A percentile compares a stretch with the other conserved stretches of the same genome.
Evolutionary conservation across 306 rosid genomes (phyloP).

Genomic region (Prunus kanzakura): DNA sequence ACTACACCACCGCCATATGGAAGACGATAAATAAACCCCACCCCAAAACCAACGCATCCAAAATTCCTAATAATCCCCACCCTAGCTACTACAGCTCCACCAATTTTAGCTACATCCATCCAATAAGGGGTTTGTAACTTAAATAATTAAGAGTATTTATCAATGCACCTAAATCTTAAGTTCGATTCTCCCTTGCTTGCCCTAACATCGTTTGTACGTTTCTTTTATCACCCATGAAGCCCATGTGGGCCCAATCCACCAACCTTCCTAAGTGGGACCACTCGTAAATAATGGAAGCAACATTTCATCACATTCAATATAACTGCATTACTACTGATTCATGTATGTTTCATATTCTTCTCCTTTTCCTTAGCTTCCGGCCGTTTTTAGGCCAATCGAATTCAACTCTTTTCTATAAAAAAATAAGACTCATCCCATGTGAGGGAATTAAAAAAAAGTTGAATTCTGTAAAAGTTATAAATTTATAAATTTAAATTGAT

Average conservation of each 20-base stretch:
- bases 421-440: neutral
- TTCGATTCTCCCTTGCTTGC: too few species aligned
- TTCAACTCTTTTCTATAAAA: neutral
- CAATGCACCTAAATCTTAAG: too few species aligned
- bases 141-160: too few species aligned
- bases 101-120: too few species aligned
- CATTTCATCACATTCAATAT: neutral
- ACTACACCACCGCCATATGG: slow-evolving; percentile 18
- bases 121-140: rapidly evolving
- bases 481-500: neutral
- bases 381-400: neutral
- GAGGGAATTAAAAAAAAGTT: neutral
- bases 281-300: neutral
- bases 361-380: neutral
- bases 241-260: neutral
- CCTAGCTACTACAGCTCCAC: neutral
- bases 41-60: neutral
- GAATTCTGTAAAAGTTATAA: neutral
- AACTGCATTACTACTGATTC: neutral
- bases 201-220: too few species aligned
- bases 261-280: neutral
- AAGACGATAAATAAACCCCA: neutral
- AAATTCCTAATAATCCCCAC: slow-evolving; percentile 13
- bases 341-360: neutral
- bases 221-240: neutral